Evolutionary conservation across 1,139 yeast genomes (phyloP).

Genomic region (Yamadazyma sp.): DNA sequence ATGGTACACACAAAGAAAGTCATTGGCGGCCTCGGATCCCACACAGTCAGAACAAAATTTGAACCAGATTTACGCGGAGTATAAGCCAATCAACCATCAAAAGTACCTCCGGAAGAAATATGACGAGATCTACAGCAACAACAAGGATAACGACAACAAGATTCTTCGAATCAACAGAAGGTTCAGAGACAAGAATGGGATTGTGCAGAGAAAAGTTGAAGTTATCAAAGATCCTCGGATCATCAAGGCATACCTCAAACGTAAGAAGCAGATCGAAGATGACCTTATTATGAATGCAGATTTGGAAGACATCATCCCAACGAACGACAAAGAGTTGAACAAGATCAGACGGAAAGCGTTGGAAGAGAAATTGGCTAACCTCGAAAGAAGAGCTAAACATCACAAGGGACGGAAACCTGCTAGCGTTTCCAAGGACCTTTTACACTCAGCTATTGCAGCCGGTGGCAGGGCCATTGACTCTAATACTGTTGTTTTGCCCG

Average conservation of each 20-base stretch:
- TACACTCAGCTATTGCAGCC: slow-evolving; percentile 47
- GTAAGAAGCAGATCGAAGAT: slow-evolving; percentile 77
- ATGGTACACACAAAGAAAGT: slow-evolving; percentile 83
- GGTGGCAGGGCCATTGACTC: slow-evolving; percentile 44
- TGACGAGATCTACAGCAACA: slow-evolving; percentile 23
- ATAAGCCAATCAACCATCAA: slow-evolving; percentile 39
- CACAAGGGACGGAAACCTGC: slow-evolving; percentile 40
- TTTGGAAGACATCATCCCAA: slow-evolving; percentile 70
- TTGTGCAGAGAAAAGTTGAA: slow-evolving; percentile 79
- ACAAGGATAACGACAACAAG: slow-evolving; percentile 33
- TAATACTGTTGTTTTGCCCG: slow-evolving; percentile 45
- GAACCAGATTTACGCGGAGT: slow-evolving; percentile 37
- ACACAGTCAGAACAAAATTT: slow-evolving; percentile 21
- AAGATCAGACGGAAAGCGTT: slow-evolving; percentile 74
- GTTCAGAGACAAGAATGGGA: slow-evolving; percentile 81
- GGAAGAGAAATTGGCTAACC: slow-evolving; percentile 80
- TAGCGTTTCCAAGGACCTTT: slow-evolving; percentile 25
- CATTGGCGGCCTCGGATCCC: slow-evolving; percentile 49
- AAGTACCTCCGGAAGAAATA: slow-evolving; percentile 28
- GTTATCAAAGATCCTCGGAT: slow-evolving; percentile 81
- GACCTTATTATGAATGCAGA: slow-evolving; percentile 57
- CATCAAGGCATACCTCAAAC: slow-evolving; percentile 79
- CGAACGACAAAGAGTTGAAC: slow-evolving; percentile 85
- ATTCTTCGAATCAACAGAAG: slow-evolving; percentile 77
- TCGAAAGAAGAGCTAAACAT: slow-evolving; percentile 65